Conservation (phyloP, 2,329 filamentous ascomycete species). For the Chaetomiaceae sp. region DNA sequence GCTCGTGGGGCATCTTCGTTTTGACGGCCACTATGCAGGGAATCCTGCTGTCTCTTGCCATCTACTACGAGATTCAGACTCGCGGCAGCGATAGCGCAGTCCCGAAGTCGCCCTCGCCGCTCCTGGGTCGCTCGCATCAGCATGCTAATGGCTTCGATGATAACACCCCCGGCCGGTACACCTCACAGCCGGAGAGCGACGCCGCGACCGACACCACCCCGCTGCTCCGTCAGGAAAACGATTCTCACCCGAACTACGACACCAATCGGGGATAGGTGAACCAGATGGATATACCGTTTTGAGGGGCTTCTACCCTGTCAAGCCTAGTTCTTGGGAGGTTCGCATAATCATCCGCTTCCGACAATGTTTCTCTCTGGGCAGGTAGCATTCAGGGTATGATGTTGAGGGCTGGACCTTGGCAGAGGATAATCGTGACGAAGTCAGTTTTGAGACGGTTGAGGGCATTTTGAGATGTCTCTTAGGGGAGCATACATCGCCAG, state of each 20-base stretch:
- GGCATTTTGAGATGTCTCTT: too few relatives aligned
- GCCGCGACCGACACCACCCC: conserved; percentile 48
- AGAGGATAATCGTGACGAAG: too few relatives aligned
- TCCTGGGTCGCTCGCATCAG: conserved; percentile 29
- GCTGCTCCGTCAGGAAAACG: conserved; percentile 44
- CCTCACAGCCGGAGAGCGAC: too few relatives aligned
- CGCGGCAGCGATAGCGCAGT: conserved; percentile 19
- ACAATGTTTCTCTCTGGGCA: too few relatives aligned
- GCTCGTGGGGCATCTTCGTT: conserved; percentile 88
- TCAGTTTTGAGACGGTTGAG: too few relatives aligned
- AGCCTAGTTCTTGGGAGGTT: too few relatives aligned
- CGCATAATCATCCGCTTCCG: too few relatives aligned
- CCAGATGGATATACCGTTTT: conserved; percentile 16
- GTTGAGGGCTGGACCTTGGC: too few relatives aligned
- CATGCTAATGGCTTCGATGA: conserved; percentile 44
- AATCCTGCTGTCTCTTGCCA: conserved; percentile 69
- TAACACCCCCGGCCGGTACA: conserved; percentile 46
- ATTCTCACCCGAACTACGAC: conserved; percentile 39
- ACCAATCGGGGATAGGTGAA: conserved; percentile 26
- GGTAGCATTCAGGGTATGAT: too few relatives aligned
- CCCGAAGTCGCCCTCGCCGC: conserved; percentile 22
- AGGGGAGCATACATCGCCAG: too few relatives aligned
- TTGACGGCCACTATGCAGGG: conserved; percentile 85
- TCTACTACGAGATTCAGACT: conserved; percentile 63
- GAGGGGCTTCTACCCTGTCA: too few relatives aligned